Conservation (phyloP, 306 rosid species). For the Castanopsis chinensis region DNA sequence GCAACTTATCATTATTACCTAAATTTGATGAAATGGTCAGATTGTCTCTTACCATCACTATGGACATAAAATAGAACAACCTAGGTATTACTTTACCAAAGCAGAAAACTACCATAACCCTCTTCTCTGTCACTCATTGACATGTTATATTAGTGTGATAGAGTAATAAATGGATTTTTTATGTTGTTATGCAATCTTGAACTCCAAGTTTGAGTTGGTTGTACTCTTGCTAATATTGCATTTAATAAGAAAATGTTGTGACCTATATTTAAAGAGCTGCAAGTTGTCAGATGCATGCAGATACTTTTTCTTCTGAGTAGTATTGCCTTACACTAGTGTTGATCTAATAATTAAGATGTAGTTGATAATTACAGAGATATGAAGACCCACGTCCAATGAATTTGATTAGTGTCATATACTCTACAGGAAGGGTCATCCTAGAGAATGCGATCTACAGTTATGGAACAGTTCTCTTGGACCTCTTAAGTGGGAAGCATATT, state of each 20-base stretch:
- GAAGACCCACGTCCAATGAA: conserved; percentile 1
- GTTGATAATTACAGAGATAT: not conserved
- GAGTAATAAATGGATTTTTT: not conserved
- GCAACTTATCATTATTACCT: not conserved
- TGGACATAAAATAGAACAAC: not conserved
- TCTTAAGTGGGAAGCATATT: conserved; percentile 88
- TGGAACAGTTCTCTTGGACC: conserved; percentile 83
- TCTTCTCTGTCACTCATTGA: not conserved
- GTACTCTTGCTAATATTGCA: conserved; percentile 1
- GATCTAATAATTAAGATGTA: not conserved
- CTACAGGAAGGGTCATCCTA: conserved; percentile 76
- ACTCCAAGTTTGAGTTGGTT: not conserved
- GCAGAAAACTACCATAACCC: not conserved
- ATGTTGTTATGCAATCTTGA: too few species aligned
- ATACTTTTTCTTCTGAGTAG: not conserved
- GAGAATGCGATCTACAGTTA: conserved; percentile 86
- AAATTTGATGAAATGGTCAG: conserved; percentile 1
- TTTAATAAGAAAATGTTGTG: not conserved
- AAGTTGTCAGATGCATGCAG: not conserved
- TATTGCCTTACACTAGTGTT: not conserved
- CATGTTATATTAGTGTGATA: not conserved
- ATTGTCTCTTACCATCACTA: not conserved
- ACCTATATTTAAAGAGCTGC: not conserved
- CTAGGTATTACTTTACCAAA: not conserved
- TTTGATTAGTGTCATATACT: conserved; percentile 17